These are phyloP conservation scores for Ogataea angusta DNA, from an alignment of 805 yeast species.

Conservation along the genomic window DNA sequence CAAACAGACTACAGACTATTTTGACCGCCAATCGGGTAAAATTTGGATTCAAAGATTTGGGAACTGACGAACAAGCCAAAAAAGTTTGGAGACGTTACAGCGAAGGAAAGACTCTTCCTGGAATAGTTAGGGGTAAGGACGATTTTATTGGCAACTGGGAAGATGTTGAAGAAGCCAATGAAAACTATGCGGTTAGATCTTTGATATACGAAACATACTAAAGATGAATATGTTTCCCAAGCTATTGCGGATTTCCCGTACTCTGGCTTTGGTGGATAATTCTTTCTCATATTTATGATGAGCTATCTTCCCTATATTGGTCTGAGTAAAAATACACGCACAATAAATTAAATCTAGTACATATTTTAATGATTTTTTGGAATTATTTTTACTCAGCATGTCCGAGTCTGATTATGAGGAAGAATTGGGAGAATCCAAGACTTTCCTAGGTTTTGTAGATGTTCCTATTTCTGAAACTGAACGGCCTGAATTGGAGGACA, in stretches of 20 bases:
- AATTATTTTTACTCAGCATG: slow-evolving; percentile 3
- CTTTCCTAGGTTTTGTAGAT: slow-evolving; percentile 64
- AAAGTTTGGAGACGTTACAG: slow-evolving; percentile 76
- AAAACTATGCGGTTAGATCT: slow-evolving; percentile 63
- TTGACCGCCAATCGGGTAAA: slow-evolving; percentile 69
- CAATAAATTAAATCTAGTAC: too few species aligned
- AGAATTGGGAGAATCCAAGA: slow-evolving; percentile 28
- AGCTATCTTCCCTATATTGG: too few species aligned
- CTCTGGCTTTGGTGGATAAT: neutral
- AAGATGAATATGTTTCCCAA: slow-evolving; percentile 27
- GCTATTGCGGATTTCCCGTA: neutral
- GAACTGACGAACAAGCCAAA: slow-evolving; percentile 85
- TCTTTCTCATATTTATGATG: neutral
- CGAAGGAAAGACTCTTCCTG: slow-evolving; percentile 75
- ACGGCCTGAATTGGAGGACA: slow-evolving; percentile 52
- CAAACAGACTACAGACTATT: slow-evolving; percentile 72
- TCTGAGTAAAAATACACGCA: too few species aligned
- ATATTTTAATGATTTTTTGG: neutral
- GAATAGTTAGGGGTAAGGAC: slow-evolving; percentile 77
- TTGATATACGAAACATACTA: slow-evolving; percentile 62
- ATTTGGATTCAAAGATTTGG: slow-evolving; percentile 71
- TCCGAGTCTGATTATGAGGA: slow-evolving; percentile 15
- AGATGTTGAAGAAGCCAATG: slow-evolving; percentile 84
- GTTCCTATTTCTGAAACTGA: slow-evolving; percentile 50
- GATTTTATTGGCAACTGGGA: slow-evolving; percentile 83